Conservation (phyloP, 2,329 filamentous ascomycete genomes). For the Aureobasidium sp. region DNA sequence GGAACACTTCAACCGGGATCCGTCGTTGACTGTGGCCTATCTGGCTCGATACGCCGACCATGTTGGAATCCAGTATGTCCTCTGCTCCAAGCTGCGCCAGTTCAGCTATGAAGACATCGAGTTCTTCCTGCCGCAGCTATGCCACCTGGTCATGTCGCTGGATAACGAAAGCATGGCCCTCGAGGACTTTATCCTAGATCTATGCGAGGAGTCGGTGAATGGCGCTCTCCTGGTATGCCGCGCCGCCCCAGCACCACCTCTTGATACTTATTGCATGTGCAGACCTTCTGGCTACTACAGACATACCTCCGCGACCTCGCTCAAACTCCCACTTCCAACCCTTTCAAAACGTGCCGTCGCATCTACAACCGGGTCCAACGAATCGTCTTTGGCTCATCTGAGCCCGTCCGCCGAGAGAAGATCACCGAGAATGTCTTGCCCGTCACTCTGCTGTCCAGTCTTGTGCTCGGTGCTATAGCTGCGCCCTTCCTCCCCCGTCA, state of each 20-base stretch:
- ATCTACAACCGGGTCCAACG: constrained; percentile 85
- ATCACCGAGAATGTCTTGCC: constrained; percentile 76
- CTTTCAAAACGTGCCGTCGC: constrained; percentile 73
- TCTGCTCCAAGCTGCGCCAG: constrained; percentile 80
- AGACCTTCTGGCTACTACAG: constrained; percentile 90
- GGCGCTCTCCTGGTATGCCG: constrained; percentile 62
- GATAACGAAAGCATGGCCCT: constrained; percentile 88
- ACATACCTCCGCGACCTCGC: constrained; percentile 78
- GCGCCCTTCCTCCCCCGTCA: constrained; percentile 67
- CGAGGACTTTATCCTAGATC: constrained; percentile 77
- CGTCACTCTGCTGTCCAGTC: constrained; percentile 70
- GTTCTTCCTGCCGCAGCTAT: constrained; percentile 80
- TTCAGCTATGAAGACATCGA: constrained; percentile 88
- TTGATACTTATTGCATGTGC: constrained; percentile 8
- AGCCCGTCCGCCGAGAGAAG: constrained; percentile 59
- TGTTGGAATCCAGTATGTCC: constrained; percentile 81
- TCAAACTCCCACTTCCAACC: constrained; percentile 62
- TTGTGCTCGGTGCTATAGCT: constrained; percentile 68
- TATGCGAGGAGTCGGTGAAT: constrained; percentile 82
- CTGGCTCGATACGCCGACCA: constrained; percentile 82
- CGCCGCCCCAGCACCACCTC: not conserved
- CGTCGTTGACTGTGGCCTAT: constrained; percentile 80
- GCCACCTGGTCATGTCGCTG: constrained; percentile 78
- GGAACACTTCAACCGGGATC: constrained; percentile 88
- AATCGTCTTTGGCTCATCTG: constrained; percentile 72